Base-by-base conservation (phyloP, 768 basidiomycete species). In the Leccinum ochraceum region DNA sequence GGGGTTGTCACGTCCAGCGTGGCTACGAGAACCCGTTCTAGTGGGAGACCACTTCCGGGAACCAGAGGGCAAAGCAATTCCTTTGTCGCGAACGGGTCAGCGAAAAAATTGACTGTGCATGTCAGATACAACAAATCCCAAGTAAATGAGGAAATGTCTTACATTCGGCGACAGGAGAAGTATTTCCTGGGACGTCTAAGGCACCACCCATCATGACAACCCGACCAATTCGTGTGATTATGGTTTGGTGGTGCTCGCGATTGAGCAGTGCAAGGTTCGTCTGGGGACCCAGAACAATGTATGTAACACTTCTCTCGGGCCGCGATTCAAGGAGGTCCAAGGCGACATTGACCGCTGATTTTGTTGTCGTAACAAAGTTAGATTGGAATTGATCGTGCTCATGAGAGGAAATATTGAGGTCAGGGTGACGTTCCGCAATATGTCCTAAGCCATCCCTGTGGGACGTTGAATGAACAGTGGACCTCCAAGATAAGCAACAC, bases 171-270 rank as follows among this genome's bases (percentile, higher is more conserved):
- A 84, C 80, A 8, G 93, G 85, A 26, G 80, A 85, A 0, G 87
- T 89, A 66, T 96, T 98, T 3, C 95, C 95, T 0, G 95, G 93
- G 34, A 93, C 90, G 64, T 95, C 93, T 24, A 98, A 72, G 2
- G 94, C 90, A 14, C 94, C 95, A n/a, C 95, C 95, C 94, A 98
- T 96, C 71, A 86, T 88, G 22, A 95, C 76, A 8, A 98, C 77
- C n/a, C 87, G 81, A 5, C 87, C 91, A 30, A 93, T 82, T 48
- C 83, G 83, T 13, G 81, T 74, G 8, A 75, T 74, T 32, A 94
- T 77, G 11, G 81, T 75, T 37, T 77, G 69, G 10, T 82, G 79
- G 64, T 92, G 81, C 48, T 77, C 66, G 7, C 80, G 81, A 71
- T 91, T 76, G 60, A 90, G 78, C 36, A 78, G 75, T 1, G 92